phyloP scores from a whole-genome alignment of 805 yeast species.

The Ogataea zsoltii region DNA sequence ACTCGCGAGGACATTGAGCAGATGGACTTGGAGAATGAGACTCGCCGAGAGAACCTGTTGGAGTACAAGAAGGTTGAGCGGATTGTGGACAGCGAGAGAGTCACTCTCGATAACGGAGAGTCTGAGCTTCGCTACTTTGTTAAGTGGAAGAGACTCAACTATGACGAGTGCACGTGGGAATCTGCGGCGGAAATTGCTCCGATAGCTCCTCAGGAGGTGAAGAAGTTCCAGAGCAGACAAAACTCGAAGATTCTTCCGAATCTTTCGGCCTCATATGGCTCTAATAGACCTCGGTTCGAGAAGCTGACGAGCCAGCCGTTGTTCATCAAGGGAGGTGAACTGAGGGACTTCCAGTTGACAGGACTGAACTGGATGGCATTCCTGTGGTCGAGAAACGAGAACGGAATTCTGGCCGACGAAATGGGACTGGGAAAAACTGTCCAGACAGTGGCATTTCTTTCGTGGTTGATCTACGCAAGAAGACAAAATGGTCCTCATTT shows the following conservation, averaged over 20 bases:
- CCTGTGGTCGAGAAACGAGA: constrained; percentile 95
- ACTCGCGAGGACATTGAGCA: constrained; percentile 92
- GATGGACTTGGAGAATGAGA: constrained; percentile 87
- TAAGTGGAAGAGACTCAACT: constrained; percentile 91
- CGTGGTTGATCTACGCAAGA: constrained; percentile 94
- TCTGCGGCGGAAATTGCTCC: constrained; percentile 83
- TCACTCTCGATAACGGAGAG: constrained; percentile 57
- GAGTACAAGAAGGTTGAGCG: constrained; percentile 89
- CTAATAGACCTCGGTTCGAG: constrained; percentile 81
- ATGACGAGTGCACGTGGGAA: constrained; percentile 98
- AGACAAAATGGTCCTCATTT: constrained; percentile 97
- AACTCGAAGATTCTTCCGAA: constrained; percentile 85
- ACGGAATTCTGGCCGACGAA: constrained; percentile 96
- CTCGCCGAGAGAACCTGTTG: constrained; percentile 77
- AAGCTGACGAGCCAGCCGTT: constrained; percentile 84
- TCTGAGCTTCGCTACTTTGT: constrained; percentile 78
- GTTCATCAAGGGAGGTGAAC: constrained; percentile 85
- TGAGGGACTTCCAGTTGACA: constrained; percentile 96
- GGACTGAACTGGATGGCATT: constrained; percentile 99
- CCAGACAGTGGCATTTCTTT: constrained; percentile 90
- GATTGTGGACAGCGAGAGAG: constrained; percentile 82
- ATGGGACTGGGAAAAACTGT: constrained; percentile 99
- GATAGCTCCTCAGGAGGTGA: constrained; percentile 80
- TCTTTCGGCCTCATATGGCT: constrained; percentile 73
- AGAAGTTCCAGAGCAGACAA: constrained; percentile 75